A percentile compares a stretch with the other conserved stretches of the same genome.
Conservation (phyloP, 371 early-diverging fungal species). For the Coemansia sp. region DNA sequence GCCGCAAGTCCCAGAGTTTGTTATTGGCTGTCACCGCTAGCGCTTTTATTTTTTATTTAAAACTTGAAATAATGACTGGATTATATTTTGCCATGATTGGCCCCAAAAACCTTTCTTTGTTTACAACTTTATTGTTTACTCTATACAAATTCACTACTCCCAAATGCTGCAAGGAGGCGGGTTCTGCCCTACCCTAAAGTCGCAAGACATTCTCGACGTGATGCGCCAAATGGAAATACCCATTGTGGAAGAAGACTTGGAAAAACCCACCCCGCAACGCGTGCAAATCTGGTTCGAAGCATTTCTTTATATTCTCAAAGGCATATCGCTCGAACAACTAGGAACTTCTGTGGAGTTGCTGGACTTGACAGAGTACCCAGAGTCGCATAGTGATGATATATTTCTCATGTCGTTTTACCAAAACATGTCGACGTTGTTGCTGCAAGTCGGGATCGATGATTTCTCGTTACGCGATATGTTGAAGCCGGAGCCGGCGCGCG, state of each 20-base stretch:
- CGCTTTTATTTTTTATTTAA: background rate
- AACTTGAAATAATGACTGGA: too few relatives aligned
- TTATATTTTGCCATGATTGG: too few relatives aligned
- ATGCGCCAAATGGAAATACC: constrained; percentile 64
- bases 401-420: constrained; percentile 52
- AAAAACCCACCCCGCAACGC: constrained; percentile 58
- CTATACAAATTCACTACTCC: background rate
- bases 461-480: constrained; percentile 71
- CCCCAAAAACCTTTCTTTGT: too few relatives aligned
- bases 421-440: constrained; percentile 56
- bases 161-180: constrained; percentile 31
- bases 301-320: constrained; percentile 60
- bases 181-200: constrained; percentile 60
- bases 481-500: constrained; percentile 65
- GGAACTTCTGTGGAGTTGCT: constrained; percentile 48
- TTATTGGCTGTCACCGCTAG: constrained; percentile 47
- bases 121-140: background rate
- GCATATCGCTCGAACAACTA: constrained; percentile 55
- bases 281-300: constrained; percentile 61
- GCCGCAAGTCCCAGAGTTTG: constrained; percentile 49
- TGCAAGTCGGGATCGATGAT: constrained; percentile 66
- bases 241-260: constrained; percentile 62
- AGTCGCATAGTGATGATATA: constrained; percentile 52
- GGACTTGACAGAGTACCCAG: constrained; percentile 60
- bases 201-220: constrained; percentile 61